Percentiles rank a stretch among this genome's conserved stretches.
Evolutionary conservation across 1,139 yeast genomes (phyloP).

Genomic region (Barnettozyma hawaiiensis): DNA sequence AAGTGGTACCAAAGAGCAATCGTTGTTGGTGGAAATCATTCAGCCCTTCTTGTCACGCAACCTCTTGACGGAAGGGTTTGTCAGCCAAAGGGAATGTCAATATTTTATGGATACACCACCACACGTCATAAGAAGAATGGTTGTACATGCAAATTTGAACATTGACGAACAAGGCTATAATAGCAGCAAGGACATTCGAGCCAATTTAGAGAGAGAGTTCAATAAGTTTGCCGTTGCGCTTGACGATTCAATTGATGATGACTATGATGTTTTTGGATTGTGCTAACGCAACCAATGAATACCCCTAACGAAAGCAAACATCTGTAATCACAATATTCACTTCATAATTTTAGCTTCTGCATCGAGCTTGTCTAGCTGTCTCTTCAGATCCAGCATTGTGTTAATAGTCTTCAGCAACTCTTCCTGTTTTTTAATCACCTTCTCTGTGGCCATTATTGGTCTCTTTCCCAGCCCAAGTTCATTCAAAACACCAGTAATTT

Average conservation of each 20-base stretch:
- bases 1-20: conserved; percentile 19
- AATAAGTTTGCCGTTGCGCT: conserved; percentile 10
- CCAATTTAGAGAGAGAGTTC: conserved; percentile 9
- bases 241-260: conserved; percentile 10
- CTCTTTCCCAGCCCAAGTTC: conserved; percentile 73
- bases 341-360: conserved; percentile 41
- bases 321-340: conserved; percentile 1
- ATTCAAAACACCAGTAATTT: conserved; percentile 64
- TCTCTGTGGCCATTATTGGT: conserved; percentile 86
- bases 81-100: conserved; percentile 7
- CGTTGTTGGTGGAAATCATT: conserved; percentile 9
- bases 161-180: conserved; percentile 2
- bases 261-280: neutral
- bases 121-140: conserved; percentile 12
- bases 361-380: conserved; percentile 80
- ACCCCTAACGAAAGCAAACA: neutral
- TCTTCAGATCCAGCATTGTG: conserved; percentile 74
- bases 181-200: neutral
- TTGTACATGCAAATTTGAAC: conserved; percentile 14
- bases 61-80: conserved; percentile 9
- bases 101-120: conserved; percentile 18
- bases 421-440: conserved; percentile 75
- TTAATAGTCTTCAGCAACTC: conserved; percentile 67
- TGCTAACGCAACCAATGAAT: neutral
- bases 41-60: conserved; percentile 13